phyloP scores from a whole-genome alignment of 495 filamentous ascomycete species.

The Pyronema omphalodes region DNA sequence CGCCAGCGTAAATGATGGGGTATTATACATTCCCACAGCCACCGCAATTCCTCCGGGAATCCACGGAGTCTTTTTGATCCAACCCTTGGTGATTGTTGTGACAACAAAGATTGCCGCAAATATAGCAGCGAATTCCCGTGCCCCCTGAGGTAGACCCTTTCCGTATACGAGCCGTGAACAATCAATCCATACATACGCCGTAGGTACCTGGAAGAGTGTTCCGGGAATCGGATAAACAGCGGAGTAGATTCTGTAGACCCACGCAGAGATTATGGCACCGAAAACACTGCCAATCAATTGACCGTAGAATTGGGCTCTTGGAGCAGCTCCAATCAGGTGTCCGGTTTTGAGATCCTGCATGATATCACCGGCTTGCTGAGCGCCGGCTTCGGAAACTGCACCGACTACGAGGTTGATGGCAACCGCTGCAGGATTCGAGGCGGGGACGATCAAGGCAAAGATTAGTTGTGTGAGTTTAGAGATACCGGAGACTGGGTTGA shows the following conservation, averaged over 20 bases:
- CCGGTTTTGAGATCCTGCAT: conserved; percentile 98
- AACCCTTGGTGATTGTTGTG: conserved; percentile 43
- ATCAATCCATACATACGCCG: conserved; percentile 91
- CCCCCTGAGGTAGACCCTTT: conserved; percentile 67
- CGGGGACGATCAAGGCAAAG: conserved; percentile 74
- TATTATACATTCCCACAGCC: conserved; percentile 75
- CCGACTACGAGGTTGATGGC: conserved; percentile 87
- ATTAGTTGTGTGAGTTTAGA: conserved; percentile 90
- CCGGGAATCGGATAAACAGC: conserved; percentile 75
- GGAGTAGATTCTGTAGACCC: conserved; percentile 83
- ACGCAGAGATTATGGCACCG: conserved; percentile 73
- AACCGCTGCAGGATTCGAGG: conserved; percentile 56
- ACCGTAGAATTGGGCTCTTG: conserved; percentile 89
- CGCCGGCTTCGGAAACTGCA: conserved; percentile 74
- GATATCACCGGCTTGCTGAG: conserved; percentile 87
- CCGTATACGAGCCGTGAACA: conserved; percentile 90
- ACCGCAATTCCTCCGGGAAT: conserved; percentile 79
- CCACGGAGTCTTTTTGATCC: conserved; percentile 38
- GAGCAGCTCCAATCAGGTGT: conserved; percentile 75
- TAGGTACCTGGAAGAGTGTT: conserved; percentile 80
- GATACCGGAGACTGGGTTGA: conserved; percentile 94
- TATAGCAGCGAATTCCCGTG: conserved; percentile 53
- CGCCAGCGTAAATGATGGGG: conserved; percentile 85
- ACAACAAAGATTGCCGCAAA: conserved; percentile 51
- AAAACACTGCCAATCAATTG: conserved; percentile 79